A percentile compares a stretch with the other conserved stretches of the same genome.
Conservation (phyloP, 495 filamentous ascomycete species). For the Trichoderma asperelloides region DNA sequence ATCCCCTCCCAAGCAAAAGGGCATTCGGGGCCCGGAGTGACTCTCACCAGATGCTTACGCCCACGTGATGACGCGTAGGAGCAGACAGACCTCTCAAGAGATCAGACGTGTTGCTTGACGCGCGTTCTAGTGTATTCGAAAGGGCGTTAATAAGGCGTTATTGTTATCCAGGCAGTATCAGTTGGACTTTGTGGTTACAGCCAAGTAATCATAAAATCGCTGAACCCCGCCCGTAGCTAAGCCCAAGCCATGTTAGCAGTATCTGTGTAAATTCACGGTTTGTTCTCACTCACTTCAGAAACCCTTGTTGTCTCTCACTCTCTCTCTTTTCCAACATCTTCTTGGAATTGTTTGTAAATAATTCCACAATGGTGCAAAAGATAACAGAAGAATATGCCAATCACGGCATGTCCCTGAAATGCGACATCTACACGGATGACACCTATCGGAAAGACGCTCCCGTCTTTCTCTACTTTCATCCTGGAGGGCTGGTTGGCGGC, state of each 20-base stretch:
- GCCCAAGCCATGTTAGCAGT: not conserved
- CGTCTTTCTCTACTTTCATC: slow-evolving; percentile 20
- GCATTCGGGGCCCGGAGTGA: not conserved
- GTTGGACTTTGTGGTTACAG: not conserved
- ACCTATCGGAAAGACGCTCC: slow-evolving; percentile 12
- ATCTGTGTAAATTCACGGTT: not conserved
- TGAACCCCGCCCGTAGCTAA: not conserved
- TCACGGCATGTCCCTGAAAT: slow-evolving; percentile 17
- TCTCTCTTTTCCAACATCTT: not conserved
- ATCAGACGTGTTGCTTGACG: not conserved
- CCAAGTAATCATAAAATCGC: not conserved
- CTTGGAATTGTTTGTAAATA: not conserved
- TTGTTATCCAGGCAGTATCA: not conserved
- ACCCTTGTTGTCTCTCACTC: not conserved
- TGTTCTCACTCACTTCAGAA: not conserved
- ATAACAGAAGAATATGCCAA: slow-evolving; percentile 10
- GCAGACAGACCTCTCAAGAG: not conserved
- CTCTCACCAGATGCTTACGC: not conserved
- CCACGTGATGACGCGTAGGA: not conserved
- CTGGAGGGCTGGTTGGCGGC: slow-evolving; percentile 17
- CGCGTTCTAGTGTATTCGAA: not conserved
- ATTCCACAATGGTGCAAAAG: slow-evolving; percentile 42
- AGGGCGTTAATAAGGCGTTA: not conserved
- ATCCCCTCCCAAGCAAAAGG: too few species aligned
- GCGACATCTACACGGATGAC: slow-evolving; percentile 16